Percentiles rank a stretch among this genome's conserved stretches.
Evolutionary conservation across 768 basidiomycete genomes (phyloP).

Genomic region (Phaffia australis): DNA sequence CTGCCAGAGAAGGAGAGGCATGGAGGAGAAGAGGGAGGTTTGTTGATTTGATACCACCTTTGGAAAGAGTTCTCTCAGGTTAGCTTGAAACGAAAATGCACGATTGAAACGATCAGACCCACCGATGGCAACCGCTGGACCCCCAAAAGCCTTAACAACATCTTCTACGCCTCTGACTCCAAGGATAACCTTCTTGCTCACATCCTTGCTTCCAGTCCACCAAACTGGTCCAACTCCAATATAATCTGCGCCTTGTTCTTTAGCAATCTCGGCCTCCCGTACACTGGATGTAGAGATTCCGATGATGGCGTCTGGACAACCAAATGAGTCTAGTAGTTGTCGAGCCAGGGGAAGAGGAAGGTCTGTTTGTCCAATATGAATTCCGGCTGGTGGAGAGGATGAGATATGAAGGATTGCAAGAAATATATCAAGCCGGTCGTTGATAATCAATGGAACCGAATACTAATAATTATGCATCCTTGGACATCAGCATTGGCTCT

Average conservation of each 20-base stretch:
- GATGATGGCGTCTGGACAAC: slow-evolving; percentile 50
- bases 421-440: slow-evolving; percentile 64
- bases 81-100: neutral
- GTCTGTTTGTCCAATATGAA: slow-evolving; percentile 83
- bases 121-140: slow-evolving; percentile 79
- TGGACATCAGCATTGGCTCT: neutral
- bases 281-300: slow-evolving; percentile 67
- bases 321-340: slow-evolving; percentile 48
- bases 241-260: slow-evolving; percentile 61
- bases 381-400: slow-evolving; percentile 44
- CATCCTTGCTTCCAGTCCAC: slow-evolving; percentile 61
- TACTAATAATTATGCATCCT: slow-evolving; percentile 39
- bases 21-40: slow-evolving; percentile 57
- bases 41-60: slow-evolving; percentile 74
- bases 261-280: slow-evolving; percentile 54
- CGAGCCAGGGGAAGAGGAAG: slow-evolving; percentile 61
- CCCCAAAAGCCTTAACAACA: slow-evolving; percentile 56
- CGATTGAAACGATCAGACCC: slow-evolving; percentile 26
- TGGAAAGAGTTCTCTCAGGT: neutral
- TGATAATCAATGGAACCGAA: slow-evolving; percentile 68
- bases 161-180: slow-evolving; percentile 63
- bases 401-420: slow-evolving; percentile 42
- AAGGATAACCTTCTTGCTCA: slow-evolving; percentile 48
- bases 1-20: slow-evolving; percentile 53
- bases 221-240: slow-evolving; percentile 80